Conservation (phyloP, 176 grass and related monocot genomes). For the Oryza meyeriana region DNA sequence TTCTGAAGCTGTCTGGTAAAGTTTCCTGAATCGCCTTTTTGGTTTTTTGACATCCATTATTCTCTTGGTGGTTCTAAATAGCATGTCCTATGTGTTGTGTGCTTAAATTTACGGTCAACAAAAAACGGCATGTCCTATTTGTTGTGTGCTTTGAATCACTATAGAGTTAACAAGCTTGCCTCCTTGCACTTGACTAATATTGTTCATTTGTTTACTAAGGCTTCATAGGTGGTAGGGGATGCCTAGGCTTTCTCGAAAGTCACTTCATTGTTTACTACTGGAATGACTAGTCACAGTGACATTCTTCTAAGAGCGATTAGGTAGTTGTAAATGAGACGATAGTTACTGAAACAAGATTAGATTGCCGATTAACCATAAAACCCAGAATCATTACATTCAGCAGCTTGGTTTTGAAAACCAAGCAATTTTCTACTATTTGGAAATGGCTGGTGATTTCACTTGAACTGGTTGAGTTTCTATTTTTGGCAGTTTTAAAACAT, state of each 20-base stretch:
- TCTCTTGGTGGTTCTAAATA: background rate
- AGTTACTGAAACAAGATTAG: background rate
- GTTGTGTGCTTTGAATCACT: background rate
- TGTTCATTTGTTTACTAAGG: background rate
- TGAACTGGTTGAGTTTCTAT: background rate
- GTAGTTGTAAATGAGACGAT: background rate
- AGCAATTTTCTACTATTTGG: background rate
- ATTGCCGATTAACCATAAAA: background rate
- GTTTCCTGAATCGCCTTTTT: constrained; percentile 2
- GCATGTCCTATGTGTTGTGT: background rate
- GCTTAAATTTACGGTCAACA: background rate
- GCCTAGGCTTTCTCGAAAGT: background rate
- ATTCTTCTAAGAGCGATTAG: background rate
- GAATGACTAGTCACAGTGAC: background rate
- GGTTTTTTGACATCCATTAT: background rate
- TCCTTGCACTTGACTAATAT: background rate
- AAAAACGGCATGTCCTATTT: background rate
- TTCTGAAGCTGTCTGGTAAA: constrained; percentile 88
- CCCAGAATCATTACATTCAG: background rate
- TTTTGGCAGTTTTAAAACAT: background rate
- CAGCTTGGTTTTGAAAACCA: background rate
- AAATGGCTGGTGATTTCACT: background rate
- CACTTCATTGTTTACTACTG: constrained; percentile 14
- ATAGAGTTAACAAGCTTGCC: background rate
- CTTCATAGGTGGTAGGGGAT: background rate